A percentile compares a stretch with the other conserved stretches of the same genome.
phyloP scores from a whole-genome alignment of 768 basidiomycete species.

The Psilocybe sp. region DNA sequence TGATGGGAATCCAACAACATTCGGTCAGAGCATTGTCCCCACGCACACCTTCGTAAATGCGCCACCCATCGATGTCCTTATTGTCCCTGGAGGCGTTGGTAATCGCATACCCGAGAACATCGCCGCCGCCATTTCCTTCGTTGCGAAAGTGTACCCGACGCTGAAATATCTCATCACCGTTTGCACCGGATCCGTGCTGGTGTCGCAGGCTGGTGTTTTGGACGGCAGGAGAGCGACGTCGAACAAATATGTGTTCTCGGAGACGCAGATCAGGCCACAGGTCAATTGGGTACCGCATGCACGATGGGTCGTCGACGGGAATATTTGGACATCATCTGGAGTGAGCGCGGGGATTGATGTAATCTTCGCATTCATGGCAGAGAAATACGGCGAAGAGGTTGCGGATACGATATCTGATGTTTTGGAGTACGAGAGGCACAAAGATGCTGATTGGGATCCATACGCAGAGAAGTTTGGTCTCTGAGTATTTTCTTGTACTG shows the following conservation, averaged over 20 bases:
- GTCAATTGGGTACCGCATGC: conserved; percentile 43
- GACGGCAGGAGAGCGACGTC: conserved; percentile 43
- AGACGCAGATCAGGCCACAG: conserved; percentile 21
- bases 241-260: conserved; percentile 35
- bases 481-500: not conserved
- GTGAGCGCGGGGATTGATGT: conserved; percentile 43
- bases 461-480: conserved; percentile 32
- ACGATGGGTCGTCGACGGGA: conserved; percentile 46
- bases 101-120: conserved; percentile 21
- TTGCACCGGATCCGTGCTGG: conserved; percentile 39
- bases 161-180: conserved; percentile 40
- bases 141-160: conserved; percentile 28
- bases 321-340: conserved; percentile 48
- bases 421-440: conserved; percentile 38
- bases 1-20: conserved; percentile 19
- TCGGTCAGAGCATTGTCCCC: conserved; percentile 33
- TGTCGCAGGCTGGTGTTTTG: conserved; percentile 36
- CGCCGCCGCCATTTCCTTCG: conserved; percentile 25
- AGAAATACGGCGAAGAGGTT: conserved; percentile 33
- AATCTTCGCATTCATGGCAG: conserved; percentile 32
- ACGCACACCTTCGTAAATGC: conserved; percentile 36
- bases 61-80: conserved; percentile 34
- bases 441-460: conserved; percentile 36
- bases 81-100: conserved; percentile 29
- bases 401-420: conserved; percentile 27